Conservation (phyloP, 129 eudicot genomes). For the Escallonia rubra region DNA sequence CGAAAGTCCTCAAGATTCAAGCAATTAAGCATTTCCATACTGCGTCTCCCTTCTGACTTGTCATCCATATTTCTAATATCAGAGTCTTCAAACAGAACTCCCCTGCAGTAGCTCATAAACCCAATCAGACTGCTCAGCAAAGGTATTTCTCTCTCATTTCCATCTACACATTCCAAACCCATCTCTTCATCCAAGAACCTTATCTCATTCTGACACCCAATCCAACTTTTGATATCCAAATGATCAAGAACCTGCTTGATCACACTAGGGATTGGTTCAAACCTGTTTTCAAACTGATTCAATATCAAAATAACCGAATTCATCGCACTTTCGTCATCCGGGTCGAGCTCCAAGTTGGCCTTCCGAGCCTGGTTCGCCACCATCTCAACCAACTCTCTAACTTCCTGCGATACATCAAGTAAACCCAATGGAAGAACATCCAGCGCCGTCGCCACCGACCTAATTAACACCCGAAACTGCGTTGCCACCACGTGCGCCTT, state of each 20-base stretch:
- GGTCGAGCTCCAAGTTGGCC: slow-evolving; percentile 44
- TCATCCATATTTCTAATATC: slow-evolving; percentile 4
- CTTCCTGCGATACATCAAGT: slow-evolving; percentile 33
- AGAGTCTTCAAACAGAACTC: slow-evolving; percentile 49
- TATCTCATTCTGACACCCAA: slow-evolving; percentile 62
- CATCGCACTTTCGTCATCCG: slow-evolving; percentile 50
- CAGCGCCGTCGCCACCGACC: slow-evolving; percentile 51
- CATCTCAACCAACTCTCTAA: slow-evolving; percentile 57
- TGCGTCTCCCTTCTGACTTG: slow-evolving; percentile 20
- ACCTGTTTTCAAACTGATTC: slow-evolving; percentile 64
- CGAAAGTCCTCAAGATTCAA: slow-evolving; percentile 73
- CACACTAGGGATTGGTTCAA: slow-evolving; percentile 54
- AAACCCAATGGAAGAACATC: slow-evolving; percentile 57
- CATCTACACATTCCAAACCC: slow-evolving; percentile 20
- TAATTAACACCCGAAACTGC: slow-evolving; percentile 38
- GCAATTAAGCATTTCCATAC: slow-evolving; percentile 39
- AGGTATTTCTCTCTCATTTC: slow-evolving; percentile 44
- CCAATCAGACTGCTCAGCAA: slow-evolving; percentile 57
- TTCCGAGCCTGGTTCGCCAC: slow-evolving; percentile 53
- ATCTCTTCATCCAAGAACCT: slow-evolving; percentile 57
- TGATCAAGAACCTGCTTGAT: slow-evolving; percentile 43
- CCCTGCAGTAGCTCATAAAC: slow-evolving; percentile 71
- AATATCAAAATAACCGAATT: slow-evolving; percentile 47
- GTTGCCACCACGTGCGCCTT: slow-evolving; percentile 45
- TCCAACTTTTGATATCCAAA: slow-evolving; percentile 50